A percentile compares a stretch with the other conserved stretches of the same genome.
These are phyloP conservation scores for Sporothrix dimorphospora DNA, from an alignment of 2,329 filamentous ascomycete species.

Conservation along the genomic window DNA sequence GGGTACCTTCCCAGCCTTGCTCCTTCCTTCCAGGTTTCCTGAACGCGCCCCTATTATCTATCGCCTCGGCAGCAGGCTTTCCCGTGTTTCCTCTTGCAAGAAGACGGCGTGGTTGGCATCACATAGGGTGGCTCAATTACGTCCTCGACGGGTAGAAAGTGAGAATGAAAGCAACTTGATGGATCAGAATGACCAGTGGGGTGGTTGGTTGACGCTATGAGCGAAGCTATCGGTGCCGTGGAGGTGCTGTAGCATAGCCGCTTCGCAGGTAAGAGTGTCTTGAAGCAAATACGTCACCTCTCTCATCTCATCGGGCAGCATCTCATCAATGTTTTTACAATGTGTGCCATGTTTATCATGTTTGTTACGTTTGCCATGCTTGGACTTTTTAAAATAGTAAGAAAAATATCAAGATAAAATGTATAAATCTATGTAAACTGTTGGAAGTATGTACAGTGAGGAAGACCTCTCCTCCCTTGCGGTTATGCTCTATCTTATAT, in stretches of 20 bases:
- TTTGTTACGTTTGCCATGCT: too few relatives aligned
- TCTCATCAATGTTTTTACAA: too few relatives aligned
- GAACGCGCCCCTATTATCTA: conserved; percentile 19
- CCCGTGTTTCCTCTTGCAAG: background rate
- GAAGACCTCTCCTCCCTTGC: background rate
- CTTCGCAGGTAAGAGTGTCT: too few relatives aligned
- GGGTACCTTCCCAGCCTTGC: background rate
- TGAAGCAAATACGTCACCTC: too few relatives aligned
- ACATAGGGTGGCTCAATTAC: background rate
- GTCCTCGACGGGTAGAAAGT: background rate
- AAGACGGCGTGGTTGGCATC: background rate
- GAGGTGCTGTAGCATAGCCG: too few relatives aligned
- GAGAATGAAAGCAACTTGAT: background rate
- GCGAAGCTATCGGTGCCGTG: too few relatives aligned
- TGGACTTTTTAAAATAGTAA: too few relatives aligned
- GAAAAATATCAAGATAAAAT: background rate
- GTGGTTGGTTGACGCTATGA: too few relatives aligned
- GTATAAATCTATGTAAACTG: background rate
- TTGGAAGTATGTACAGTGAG: background rate
- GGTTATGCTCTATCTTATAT: background rate
- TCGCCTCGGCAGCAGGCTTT: conserved; percentile 1
- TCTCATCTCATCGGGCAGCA: too few relatives aligned
- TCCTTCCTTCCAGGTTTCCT: conserved; percentile 9
- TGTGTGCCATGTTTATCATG: too few relatives aligned
- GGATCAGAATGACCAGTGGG: background rate